A percentile compares a stretch with the other conserved stretches of the same genome.
Evolutionary conservation across 306 rosid species (phyloP).

Genomic region (Luffa acutangula): DNA sequence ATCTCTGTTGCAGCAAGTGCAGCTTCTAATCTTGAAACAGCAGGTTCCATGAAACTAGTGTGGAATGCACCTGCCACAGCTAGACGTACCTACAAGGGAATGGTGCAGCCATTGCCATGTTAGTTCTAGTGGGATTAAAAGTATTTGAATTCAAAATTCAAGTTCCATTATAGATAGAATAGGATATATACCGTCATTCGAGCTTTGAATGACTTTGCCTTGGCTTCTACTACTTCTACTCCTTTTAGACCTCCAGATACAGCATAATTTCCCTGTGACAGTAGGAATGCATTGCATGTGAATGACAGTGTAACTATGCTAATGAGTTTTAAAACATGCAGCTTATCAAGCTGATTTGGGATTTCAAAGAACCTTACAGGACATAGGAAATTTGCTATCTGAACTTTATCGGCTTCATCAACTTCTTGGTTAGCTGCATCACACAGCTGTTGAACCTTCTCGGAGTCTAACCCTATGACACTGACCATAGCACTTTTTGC

Average conservation of each 20-base stretch:
- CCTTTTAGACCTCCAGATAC: slow-evolving; percentile 98
- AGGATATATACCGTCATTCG: slow-evolving; percentile 70
- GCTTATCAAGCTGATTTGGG: slow-evolving; percentile 11
- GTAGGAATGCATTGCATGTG: not conserved
- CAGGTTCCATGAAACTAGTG: slow-evolving; percentile 93
- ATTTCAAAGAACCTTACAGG: slow-evolving; percentile 47
- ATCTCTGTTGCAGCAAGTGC: slow-evolving; percentile 75
- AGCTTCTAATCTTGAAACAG: slow-evolving; percentile 92
- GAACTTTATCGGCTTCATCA: slow-evolving; percentile 68
- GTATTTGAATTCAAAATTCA: not conserved
- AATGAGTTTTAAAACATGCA: not conserved
- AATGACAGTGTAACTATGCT: not conserved
- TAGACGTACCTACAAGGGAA: slow-evolving; percentile 52
- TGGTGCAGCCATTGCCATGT: not conserved
- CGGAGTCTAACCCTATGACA: slow-evolving; percentile 80
- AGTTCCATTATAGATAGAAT: not conserved
- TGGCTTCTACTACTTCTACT: slow-evolving; percentile 77
- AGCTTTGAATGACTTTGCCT: slow-evolving; percentile 98
- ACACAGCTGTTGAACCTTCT: slow-evolving; percentile 82
- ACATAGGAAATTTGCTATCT: slow-evolving; percentile 91
- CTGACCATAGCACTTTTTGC: slow-evolving; percentile 91
- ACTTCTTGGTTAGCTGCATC: slow-evolving; percentile 95
- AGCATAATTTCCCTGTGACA: slow-evolving; percentile 80
- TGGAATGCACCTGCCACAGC: slow-evolving; percentile 99
- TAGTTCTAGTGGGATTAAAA: not conserved